These are phyloP conservation scores for Helicostylum pulchrum DNA, from an alignment of 192 early-diverging fungal species.

Conservation along the genomic window DNA sequence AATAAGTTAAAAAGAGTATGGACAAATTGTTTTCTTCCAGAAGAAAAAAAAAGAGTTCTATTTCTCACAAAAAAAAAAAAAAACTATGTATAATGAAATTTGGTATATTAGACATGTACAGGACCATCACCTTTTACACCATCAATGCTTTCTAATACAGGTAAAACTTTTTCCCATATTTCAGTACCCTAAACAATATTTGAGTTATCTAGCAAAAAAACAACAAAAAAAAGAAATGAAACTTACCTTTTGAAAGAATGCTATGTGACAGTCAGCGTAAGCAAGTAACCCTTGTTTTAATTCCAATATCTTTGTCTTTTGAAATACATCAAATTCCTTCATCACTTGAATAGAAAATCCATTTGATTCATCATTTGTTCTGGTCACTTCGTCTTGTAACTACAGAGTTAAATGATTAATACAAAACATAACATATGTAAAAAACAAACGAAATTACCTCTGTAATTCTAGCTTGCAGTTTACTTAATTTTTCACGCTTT, in stretches of 20 bases:
- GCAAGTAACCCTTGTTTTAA: conserved; percentile 72
- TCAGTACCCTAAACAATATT: conserved; percentile 44
- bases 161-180: conserved; percentile 85
- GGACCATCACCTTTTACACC: conserved; percentile 24
- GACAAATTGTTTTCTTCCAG: neutral
- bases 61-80: neutral
- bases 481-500: conserved; percentile 75
- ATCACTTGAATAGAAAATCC: conserved; percentile 75
- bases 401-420: conserved; percentile 28
- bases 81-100: neutral
- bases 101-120: neutral
- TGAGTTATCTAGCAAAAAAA: neutral
- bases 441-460: conserved; percentile 46
- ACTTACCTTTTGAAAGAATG: conserved; percentile 75
- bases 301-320: conserved; percentile 74
- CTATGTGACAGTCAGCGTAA: conserved; percentile 76
- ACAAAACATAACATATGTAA: no score
- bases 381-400: conserved; percentile 80
- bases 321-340: conserved; percentile 85
- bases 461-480: conserved; percentile 63
- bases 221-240: neutral
- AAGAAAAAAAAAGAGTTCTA: neutral
- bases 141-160: conserved; percentile 69
- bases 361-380: conserved; percentile 64
- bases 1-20: neutral